These are phyloP conservation scores for Hypsizygus marmoreus DNA, from an alignment of 768 basidiomycete genomes.

Conservation along the genomic window DNA sequence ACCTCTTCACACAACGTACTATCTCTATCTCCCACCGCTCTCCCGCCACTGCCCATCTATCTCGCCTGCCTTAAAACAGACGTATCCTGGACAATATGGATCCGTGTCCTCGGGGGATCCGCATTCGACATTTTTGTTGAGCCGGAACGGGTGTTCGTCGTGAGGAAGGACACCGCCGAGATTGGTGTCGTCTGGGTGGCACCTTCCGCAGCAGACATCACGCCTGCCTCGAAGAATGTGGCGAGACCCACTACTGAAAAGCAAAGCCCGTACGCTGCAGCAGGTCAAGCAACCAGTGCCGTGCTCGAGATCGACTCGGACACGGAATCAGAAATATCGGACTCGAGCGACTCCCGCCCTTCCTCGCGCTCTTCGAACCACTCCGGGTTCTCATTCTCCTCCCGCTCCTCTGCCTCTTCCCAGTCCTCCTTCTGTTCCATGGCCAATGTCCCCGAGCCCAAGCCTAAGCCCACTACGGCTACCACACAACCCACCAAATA, in stretches of 20 bases:
- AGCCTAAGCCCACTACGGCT: constrained; percentile 9
- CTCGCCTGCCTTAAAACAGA: constrained; percentile 35
- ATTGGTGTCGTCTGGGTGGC: constrained; percentile 31
- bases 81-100: constrained; percentile 39
- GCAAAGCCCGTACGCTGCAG: constrained; percentile 16
- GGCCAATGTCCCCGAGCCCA: constrained; percentile 1
- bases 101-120: constrained; percentile 32
- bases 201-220: constrained; percentile 5
- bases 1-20: constrained; percentile 19
- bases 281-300: constrained; percentile 9
- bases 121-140: constrained; percentile 38
- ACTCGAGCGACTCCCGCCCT: constrained; percentile 35
- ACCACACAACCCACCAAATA: constrained; percentile 35
- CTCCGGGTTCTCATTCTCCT: constrained; percentile 30
- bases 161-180: constrained; percentile 27
- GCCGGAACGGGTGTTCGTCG: constrained; percentile 24
- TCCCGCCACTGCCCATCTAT: constrained; percentile 39
- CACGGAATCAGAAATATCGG: constrained; percentile 23
- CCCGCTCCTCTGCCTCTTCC: constrained; percentile 33
- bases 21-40: constrained; percentile 24
- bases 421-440: constrained; percentile 24
- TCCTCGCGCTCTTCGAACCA: constrained; percentile 41
- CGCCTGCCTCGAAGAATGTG: neutral
- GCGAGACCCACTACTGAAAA: too few species aligned
- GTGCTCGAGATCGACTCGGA: constrained; percentile 9